Conservation (phyloP, 495 filamentous ascomycete genomes). For the Lichina pygmaea region DNA sequence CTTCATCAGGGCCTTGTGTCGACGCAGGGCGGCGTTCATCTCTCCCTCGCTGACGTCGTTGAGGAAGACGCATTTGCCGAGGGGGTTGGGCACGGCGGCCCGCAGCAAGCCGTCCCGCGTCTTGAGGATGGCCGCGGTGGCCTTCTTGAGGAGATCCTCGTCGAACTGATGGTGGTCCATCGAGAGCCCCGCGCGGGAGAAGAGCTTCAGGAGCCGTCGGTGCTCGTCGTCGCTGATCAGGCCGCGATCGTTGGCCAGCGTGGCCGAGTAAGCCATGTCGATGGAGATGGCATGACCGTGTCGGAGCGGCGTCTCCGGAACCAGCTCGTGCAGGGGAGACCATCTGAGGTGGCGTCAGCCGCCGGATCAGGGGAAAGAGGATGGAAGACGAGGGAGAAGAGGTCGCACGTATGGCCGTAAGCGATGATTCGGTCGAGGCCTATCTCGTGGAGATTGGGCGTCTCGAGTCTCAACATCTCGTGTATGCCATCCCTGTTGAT, state of each 20-base stretch:
- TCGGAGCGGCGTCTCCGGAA: slow-evolving; percentile 28
- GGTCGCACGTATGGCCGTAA: slow-evolving; percentile 34
- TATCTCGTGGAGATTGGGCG: slow-evolving; percentile 36
- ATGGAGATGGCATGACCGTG: slow-evolving; percentile 40
- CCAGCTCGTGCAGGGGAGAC: slow-evolving; percentile 34
- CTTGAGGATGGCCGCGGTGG: slow-evolving; percentile 31
- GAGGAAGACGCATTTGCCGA: slow-evolving; percentile 28
- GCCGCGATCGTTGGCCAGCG: slow-evolving; percentile 24
- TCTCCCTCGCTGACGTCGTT: slow-evolving; percentile 25
- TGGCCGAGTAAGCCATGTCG: slow-evolving; percentile 40
- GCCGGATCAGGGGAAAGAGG: neutral
- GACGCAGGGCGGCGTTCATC: slow-evolving; percentile 20
- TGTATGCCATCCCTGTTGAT: slow-evolving; percentile 30
- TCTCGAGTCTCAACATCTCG: slow-evolving; percentile 36
- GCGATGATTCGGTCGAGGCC: slow-evolving; percentile 35
- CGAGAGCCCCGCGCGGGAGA: slow-evolving; percentile 31
- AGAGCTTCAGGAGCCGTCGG: slow-evolving; percentile 24
- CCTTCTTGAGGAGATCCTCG: slow-evolving; percentile 27
- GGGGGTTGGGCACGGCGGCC: slow-evolving; percentile 26
- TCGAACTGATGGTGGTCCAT: slow-evolving; percentile 36
- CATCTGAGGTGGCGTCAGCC: slow-evolving; percentile 12
- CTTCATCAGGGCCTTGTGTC: slow-evolving; percentile 26
- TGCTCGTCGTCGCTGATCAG: slow-evolving; percentile 25
- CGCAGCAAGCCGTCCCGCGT: slow-evolving; percentile 32
- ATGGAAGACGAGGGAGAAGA: neutral